Evolutionary conservation across 768 basidiomycete genomes (phyloP), one percentile per base, ranked within the genome.

Genomic region (Leccinum subgranulosum): DNA sequence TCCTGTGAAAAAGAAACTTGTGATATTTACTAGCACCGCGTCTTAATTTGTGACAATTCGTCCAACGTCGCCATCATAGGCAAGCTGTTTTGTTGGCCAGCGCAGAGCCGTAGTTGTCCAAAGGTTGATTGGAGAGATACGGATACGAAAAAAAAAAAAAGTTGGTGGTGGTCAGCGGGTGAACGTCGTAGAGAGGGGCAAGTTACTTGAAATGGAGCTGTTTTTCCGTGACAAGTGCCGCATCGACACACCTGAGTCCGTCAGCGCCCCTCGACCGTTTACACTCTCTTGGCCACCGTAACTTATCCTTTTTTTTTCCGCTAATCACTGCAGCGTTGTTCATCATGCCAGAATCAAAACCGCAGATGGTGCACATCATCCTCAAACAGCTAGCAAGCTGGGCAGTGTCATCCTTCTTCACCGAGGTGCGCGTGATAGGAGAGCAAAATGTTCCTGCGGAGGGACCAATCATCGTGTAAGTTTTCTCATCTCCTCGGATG

Each of bases 391-490:
- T 94, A 50, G 88, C 94, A 23, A 75, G 80, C 31, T 83, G 85
- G 74, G 88, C 92, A 2, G 81, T 92, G 11, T 79, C 83, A 69
- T 88, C 90, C 6, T 98, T 98, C 79, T 98, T 96, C 79, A 84
- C 84, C 0, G 88, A 93, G 71, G 82, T 97, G 49, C 87, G 85
- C 66, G 84, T 97, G 57, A 82, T 96, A 59, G 93, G 92, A 50
- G 85, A 81, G 43, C 93, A 96, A 72, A 88, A 95, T 70, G 92
- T 98, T 14, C 94, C 96, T 3, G 74, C 70, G 66, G 80, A 88
- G 59, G 94, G 94, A 1, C 94, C 94, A n/a, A 85, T 97, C 64
- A 90, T 98, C 64, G 87, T 95, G 92, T 95, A 76, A 71, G 88
- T 84, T 21, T 29, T 31, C 27, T 53, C 45, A 19, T 11, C 41